Conservation (phyloP, 108 stramenopile species). For the Fistulifera pelliculosa region DNA sequence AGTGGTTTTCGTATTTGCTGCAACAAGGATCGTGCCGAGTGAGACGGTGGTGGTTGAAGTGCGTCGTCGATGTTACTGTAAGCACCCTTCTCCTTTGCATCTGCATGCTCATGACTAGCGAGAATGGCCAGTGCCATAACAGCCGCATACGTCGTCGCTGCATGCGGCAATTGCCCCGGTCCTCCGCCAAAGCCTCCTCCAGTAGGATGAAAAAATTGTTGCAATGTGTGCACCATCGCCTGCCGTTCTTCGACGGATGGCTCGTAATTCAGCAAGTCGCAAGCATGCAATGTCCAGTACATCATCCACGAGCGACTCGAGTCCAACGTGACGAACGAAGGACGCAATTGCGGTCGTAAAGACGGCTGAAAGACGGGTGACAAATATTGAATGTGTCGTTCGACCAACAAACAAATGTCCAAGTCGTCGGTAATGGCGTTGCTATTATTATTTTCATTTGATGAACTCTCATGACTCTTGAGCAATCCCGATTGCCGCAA, state of each 20-base stretch:
- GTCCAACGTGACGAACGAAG: constrained; percentile 76
- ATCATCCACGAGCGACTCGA: constrained; percentile 94
- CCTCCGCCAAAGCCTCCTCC: constrained; percentile 96
- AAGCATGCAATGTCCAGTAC: constrained; percentile 92
- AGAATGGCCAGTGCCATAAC: constrained; percentile 64
- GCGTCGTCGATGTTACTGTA: no score
- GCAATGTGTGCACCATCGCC: constrained; percentile 52
- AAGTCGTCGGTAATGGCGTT: background rate
- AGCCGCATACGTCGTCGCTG: constrained; percentile 94
- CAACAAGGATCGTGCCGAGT: background rate
- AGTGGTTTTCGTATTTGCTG: constrained; percentile 31
- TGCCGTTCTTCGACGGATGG: constrained; percentile 13
- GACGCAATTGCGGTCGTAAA: constrained; percentile 6
- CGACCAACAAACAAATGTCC: constrained; percentile 26
- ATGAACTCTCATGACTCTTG: constrained; percentile 9
- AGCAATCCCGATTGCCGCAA: constrained; percentile 55
- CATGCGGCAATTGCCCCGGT: constrained; percentile 85
- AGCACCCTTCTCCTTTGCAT: no score
- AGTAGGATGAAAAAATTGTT: background rate
- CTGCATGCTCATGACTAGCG: constrained; percentile 15
- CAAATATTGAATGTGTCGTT: constrained; percentile 30
- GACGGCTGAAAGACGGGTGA: constrained; percentile 4
- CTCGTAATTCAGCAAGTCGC: constrained; percentile 61
- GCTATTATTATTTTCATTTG: no score
- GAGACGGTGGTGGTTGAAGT: background rate